A percentile compares a stretch with the other conserved stretches of the same genome.
phyloP scores from a whole-genome alignment of 228 moss, liverwort and hornwort species.

The Sphagnum fallax region DNA sequence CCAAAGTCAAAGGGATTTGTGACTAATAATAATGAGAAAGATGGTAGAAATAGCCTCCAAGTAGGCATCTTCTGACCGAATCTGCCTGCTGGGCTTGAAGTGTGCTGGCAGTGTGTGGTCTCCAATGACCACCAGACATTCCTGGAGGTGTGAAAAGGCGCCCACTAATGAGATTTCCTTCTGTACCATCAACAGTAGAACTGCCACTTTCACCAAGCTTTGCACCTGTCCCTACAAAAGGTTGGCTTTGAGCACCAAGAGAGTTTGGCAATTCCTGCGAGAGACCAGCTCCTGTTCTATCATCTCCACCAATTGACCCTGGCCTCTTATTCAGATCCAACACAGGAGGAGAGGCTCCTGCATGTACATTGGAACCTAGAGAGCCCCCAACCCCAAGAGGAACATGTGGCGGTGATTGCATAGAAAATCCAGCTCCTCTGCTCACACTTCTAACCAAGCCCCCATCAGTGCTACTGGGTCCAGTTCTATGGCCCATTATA shows the following conservation, averaged over 20 bases:
- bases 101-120: conserved; percentile 78
- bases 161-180: conserved; percentile 46
- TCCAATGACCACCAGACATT: conserved; percentile 83
- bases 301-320: conserved; percentile 58
- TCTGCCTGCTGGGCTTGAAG: conserved; percentile 42
- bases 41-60: too few relatives aligned
- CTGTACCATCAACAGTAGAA: conserved; percentile 35
- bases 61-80: conserved; percentile 19
- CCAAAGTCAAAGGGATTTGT: too few relatives aligned
- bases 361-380: not conserved
- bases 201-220: conserved; percentile 57
- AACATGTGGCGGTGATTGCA: conserved; percentile 50
- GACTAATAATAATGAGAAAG: too few relatives aligned
- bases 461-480: conserved; percentile 35
- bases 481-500: conserved; percentile 48
- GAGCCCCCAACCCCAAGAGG: conserved; percentile 20
- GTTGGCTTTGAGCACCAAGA: conserved; percentile 63
- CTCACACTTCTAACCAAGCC: conserved; percentile 13
- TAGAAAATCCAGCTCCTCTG: conserved; percentile 21
- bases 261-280: conserved; percentile 73
- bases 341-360: conserved; percentile 22
- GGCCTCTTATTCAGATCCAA: conserved; percentile 72
- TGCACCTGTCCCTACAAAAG: conserved; percentile 53
- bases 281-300: conserved; percentile 46
- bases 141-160: conserved; percentile 65